Percentiles rank a stretch among this genome's conserved stretches.
Evolutionary conservation across 2,329 filamentous ascomycete genomes (phyloP).

Genomic region (Ophioceras dolichostomum): DNA sequence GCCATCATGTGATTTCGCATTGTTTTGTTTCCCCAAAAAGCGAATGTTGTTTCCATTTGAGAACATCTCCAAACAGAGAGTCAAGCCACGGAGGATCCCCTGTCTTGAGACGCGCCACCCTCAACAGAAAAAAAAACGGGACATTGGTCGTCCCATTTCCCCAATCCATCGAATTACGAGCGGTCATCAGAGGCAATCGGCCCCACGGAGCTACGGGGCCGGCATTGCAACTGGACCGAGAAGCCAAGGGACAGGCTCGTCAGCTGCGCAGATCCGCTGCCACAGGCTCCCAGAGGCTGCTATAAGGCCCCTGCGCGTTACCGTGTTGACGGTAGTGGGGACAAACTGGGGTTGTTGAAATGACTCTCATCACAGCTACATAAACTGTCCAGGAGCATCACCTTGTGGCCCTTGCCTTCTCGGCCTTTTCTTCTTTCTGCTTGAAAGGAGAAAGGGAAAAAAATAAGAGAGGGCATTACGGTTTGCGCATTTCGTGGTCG

Average conservation of each 20-base stretch:
- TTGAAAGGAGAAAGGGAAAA: background rate
- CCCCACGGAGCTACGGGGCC: too few relatives aligned
- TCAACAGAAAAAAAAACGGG: too few relatives aligned
- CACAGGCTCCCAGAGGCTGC: too few relatives aligned
- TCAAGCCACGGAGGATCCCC: too few relatives aligned
- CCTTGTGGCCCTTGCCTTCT: background rate
- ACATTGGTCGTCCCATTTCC: background rate
- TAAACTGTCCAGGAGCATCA: slow-evolving; percentile 1
- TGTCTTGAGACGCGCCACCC: too few relatives aligned
- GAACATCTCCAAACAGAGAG: too few relatives aligned
- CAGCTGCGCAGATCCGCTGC: too few relatives aligned
- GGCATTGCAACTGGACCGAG: too few relatives aligned
- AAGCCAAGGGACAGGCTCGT: too few relatives aligned
- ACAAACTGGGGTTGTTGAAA: slow-evolving; percentile 5
- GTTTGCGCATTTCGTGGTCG: background rate
- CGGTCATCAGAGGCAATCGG: too few relatives aligned
- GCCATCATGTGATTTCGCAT: background rate
- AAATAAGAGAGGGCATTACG: slow-evolving; percentile 2
- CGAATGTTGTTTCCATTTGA: too few relatives aligned
- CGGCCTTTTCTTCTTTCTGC: background rate
- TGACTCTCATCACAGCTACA: slow-evolving; percentile 6
- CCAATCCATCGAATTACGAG: too few relatives aligned
- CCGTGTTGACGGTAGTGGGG: slow-evolving; percentile 1
- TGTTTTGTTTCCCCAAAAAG: background rate
- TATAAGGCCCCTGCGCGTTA: slow-evolving; percentile 1